These are phyloP conservation scores for Calamus simplicifolius DNA, from an alignment of 176 grass and related monocot genomes.

Conservation along the genomic window DNA sequence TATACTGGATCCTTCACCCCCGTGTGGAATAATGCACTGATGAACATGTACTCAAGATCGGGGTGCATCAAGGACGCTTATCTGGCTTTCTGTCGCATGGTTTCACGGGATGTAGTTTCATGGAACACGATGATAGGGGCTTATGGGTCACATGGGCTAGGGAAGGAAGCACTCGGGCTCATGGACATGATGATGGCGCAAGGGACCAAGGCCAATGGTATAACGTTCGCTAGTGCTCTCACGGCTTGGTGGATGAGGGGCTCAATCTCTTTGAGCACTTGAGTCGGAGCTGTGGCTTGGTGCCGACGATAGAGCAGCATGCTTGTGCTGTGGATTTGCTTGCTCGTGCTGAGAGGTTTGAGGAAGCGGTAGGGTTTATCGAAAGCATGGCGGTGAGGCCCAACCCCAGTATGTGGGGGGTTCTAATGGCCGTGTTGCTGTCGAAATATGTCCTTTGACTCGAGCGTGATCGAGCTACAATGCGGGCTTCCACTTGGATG, in stretches of 20 bases:
- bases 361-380: conserved; percentile 35
- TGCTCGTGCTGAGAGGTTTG: conserved; percentile 50
- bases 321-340: conserved; percentile 66
- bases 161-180: conserved; percentile 34
- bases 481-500: no score
- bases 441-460: no score
- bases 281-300: conserved; percentile 3
- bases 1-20: not conserved
- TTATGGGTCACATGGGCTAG: conserved; percentile 44
- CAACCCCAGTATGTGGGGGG: conserved; percentile 48
- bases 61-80: conserved; percentile 37
- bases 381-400: conserved; percentile 29
- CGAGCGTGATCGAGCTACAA: no score
- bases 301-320: conserved; percentile 47
- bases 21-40: conserved; percentile 50
- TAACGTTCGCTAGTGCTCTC: conserved; percentile 47
- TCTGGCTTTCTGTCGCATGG: conserved; percentile 43
- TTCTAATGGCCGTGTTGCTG: conserved; percentile 53
- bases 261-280: conserved; percentile 42
- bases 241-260: conserved; percentile 51
- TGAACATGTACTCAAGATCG: conserved; percentile 47
- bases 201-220: conserved; percentile 25
- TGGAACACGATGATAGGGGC: conserved; percentile 66
- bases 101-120: conserved; percentile 36
- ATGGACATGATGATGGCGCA: conserved; percentile 27